These are phyloP conservation scores for Beauveria sp. DNA, from an alignment of 2,329 filamentous ascomycete genomes.

Conservation along the genomic window DNA sequence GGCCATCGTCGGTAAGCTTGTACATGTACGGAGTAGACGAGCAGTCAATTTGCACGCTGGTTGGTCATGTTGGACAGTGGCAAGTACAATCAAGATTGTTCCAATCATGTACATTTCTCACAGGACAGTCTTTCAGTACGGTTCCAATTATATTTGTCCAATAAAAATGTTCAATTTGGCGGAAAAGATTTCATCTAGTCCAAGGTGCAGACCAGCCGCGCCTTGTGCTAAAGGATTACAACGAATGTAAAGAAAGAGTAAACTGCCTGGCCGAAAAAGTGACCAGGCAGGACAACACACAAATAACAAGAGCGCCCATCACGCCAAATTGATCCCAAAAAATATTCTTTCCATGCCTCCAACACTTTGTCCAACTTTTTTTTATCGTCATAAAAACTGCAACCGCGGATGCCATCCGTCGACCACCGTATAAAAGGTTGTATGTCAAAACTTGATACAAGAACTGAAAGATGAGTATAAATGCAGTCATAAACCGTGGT, in stretches of 20 bases:
- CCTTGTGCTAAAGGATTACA: conserved; percentile 11
- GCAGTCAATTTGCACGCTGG: no score
- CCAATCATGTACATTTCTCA: not conserved
- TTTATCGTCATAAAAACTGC: conserved; percentile 25
- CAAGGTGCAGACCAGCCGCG: conserved; percentile 10
- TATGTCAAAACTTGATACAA: conserved; percentile 36
- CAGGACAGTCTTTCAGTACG: not conserved
- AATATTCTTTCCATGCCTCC: conserved; percentile 18
- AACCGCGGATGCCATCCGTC: conserved; percentile 12
- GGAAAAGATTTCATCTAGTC: conserved; percentile 7
- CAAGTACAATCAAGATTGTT: no score
- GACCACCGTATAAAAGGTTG: conserved; percentile 23
- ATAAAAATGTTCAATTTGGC: conserved; percentile 9
- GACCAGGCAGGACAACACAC: conserved; percentile 15
- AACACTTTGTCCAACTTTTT: conserved; percentile 18
- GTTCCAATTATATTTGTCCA: not conserved
- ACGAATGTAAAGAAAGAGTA: conserved; percentile 16
- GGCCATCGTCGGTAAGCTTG: not conserved
- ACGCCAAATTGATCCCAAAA: conserved; percentile 20
- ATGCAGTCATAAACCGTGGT: conserved; percentile 12
- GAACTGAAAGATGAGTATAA: conserved; percentile 29
- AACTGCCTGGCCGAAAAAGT: not conserved
- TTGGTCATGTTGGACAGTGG: no score
- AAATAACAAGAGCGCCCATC: conserved; percentile 19
- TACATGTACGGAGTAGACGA: not conserved